A percentile compares a stretch with the other conserved stretches of the same genome.
These are phyloP conservation scores for Xylona heveae DNA, from an alignment of 495 filamentous ascomycete genomes.

Conservation along the genomic window DNA sequence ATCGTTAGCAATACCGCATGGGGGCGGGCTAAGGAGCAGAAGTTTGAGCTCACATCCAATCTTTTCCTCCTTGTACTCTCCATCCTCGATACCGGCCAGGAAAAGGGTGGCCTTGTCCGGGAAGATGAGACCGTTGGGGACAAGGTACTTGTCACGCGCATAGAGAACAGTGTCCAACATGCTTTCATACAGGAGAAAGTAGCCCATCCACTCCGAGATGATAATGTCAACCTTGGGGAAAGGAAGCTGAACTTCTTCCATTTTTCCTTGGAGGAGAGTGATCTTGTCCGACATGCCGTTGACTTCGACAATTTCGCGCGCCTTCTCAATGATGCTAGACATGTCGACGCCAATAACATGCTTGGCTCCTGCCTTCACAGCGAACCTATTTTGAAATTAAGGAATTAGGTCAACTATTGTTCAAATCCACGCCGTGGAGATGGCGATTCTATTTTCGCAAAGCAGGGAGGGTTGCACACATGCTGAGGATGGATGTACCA, in stretches of 20 bases:
- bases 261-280: slow-evolving; percentile 80
- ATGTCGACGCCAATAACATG: slow-evolving; percentile 94
- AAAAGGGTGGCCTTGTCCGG: slow-evolving; percentile 81
- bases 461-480: slow-evolving; percentile 28
- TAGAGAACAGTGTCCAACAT: slow-evolving; percentile 95
- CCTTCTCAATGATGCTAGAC: slow-evolving; percentile 91
- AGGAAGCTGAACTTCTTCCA: slow-evolving; percentile 85
- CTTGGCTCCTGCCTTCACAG: slow-evolving; percentile 77
- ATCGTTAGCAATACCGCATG: too few relatives aligned
- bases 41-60: slow-evolving; percentile 38
- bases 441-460: too few relatives aligned
- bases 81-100: slow-evolving; percentile 71
- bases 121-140: slow-evolving; percentile 67
- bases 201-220: slow-evolving; percentile 99
- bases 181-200: slow-evolving; percentile 93
- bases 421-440: too few relatives aligned
- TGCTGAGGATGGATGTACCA: slow-evolving; percentile 77
- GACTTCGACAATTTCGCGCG: slow-evolving; percentile 66
- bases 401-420: neutral
- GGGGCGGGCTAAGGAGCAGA: too few relatives aligned
- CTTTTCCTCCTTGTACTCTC: slow-evolving; percentile 78
- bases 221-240: slow-evolving; percentile 92
- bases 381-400: slow-evolving; percentile 75
- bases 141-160: slow-evolving; percentile 79
- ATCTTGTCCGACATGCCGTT: slow-evolving; percentile 73